These are phyloP conservation scores for Eucalyptus paniculata DNA, from an alignment of 345 rosid species.

Conservation along the genomic window DNA sequence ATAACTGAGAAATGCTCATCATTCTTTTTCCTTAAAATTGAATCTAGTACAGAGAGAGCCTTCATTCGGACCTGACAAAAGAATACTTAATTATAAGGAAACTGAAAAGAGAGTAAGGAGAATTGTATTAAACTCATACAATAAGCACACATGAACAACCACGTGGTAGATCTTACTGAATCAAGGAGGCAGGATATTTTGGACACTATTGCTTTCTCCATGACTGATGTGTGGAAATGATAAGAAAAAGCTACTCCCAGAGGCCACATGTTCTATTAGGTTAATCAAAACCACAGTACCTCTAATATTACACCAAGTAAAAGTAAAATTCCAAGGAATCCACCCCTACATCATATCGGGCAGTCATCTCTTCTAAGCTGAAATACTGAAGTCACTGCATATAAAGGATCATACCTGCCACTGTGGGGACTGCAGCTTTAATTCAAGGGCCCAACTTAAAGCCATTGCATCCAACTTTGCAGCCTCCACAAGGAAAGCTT, in stretches of 20 bases:
- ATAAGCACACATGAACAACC: not conserved
- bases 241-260: not conserved
- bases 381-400: not conserved
- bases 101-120: not conserved
- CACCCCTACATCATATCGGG: not conserved
- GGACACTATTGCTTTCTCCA: not conserved
- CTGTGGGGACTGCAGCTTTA: constrained; percentile 76
- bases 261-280: not conserved
- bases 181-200: not conserved
- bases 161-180: not conserved
- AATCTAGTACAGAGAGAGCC: constrained; percentile 86
- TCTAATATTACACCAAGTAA: not conserved
- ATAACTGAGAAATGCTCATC: constrained; percentile 48
- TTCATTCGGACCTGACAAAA: constrained; percentile 76
- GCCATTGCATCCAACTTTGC: constrained; percentile 69
- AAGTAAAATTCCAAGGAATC: not conserved
- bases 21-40: constrained; percentile 75
- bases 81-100: not conserved
- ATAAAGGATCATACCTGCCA: constrained; percentile 57
- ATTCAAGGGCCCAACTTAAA: constrained; percentile 67
- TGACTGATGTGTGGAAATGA: not conserved
- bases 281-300: not conserved
- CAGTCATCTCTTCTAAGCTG: not conserved
- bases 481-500: constrained; percentile 74
- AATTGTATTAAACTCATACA: not conserved